These are phyloP conservation scores for Rhizopogon vesiculosus DNA, from an alignment of 768 basidiomycete genomes.

Conservation along the genomic window DNA sequence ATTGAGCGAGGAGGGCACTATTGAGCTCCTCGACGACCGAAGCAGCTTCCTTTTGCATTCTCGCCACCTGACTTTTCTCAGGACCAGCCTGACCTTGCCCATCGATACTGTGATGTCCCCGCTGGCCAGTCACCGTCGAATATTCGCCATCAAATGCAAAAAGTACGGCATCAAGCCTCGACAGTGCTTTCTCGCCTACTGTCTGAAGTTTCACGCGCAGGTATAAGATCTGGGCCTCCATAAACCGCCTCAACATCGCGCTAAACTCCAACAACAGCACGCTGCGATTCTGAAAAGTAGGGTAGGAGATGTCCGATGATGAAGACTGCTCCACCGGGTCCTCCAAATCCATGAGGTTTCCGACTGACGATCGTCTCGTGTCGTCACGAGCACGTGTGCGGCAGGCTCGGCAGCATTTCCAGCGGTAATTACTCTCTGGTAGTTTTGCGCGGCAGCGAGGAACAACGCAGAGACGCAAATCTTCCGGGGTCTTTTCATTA, in stretches of 20 bases:
- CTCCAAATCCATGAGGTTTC: not conserved
- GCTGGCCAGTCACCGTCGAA: constrained; percentile 14
- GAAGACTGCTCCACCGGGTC: not conserved
- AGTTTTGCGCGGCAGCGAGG: constrained; percentile 31
- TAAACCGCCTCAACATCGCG: constrained; percentile 13
- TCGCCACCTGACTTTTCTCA: not conserved
- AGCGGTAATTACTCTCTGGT: constrained; percentile 33
- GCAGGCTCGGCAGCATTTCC: constrained; percentile 37
- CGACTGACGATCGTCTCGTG: not conserved
- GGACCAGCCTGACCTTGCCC: not conserved
- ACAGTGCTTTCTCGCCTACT: not conserved
- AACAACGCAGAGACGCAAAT: constrained; percentile 35
- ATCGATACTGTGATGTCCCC: not conserved
- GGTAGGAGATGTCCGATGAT: constrained; percentile 3
- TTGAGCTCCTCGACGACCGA: constrained; percentile 12
- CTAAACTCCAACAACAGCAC: constrained; percentile 11
- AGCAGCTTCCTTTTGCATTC: constrained; percentile 16
- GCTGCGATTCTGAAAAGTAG: constrained; percentile 16
- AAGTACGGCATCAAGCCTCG: constrained; percentile 2
- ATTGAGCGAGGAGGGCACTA: constrained; percentile 5
- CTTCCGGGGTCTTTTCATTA: constrained; percentile 4
- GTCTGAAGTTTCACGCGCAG: constrained; percentile 12
- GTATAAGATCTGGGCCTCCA: constrained; percentile 21
- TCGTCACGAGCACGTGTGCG: constrained; percentile 17
- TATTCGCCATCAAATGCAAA: constrained; percentile 24